A percentile compares a stretch with the other conserved stretches of the same genome.
phyloP scores from a whole-genome alignment of 2,329 filamentous ascomycete species.

The Cytospora paraplurivora region DNA sequence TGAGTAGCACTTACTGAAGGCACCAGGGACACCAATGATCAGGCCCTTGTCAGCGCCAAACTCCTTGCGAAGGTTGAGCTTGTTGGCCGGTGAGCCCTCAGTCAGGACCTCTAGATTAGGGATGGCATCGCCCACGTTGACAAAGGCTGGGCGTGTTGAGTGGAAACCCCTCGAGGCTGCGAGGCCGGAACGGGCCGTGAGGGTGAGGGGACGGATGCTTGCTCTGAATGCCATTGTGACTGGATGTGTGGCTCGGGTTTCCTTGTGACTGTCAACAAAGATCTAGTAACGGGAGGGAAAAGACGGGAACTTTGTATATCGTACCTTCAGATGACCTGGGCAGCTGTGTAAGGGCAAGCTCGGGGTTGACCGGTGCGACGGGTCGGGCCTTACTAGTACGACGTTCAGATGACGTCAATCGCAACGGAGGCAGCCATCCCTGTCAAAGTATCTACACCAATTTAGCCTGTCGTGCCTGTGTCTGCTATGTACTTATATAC shows the following conservation, averaged over 20 bases:
- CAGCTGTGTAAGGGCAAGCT: background rate
- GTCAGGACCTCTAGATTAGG: slow-evolving; percentile 77
- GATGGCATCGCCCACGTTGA: slow-evolving; percentile 78
- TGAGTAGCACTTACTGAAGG: slow-evolving; percentile 54
- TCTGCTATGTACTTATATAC: too few relatives aligned
- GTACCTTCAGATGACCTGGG: background rate
- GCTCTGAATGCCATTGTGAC: slow-evolving; percentile 26
- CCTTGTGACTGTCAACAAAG: background rate
- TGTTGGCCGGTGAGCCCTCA: slow-evolving; percentile 87
- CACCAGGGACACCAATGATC: slow-evolving; percentile 83
- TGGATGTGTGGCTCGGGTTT: background rate
- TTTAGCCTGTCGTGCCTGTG: too few relatives aligned
- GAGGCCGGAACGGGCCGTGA: slow-evolving; percentile 24
- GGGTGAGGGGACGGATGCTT: slow-evolving; percentile 20
- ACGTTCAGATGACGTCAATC: slow-evolving; percentile 20
- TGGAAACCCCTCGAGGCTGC: slow-evolving; percentile 56
- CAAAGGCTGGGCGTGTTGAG: slow-evolving; percentile 60
- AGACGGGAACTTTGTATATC: background rate
- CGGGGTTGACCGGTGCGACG: background rate
- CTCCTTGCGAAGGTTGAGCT: slow-evolving; percentile 82
- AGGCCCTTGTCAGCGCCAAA: slow-evolving; percentile 71
- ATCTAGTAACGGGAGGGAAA: too few relatives aligned
- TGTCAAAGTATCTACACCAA: background rate
- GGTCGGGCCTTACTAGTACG: slow-evolving; percentile 18
- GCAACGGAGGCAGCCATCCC: background rate